These are phyloP conservation scores for Pittosporum tobira DNA, from an alignment of 129 eudicot genomes.

Conservation along the genomic window DNA sequence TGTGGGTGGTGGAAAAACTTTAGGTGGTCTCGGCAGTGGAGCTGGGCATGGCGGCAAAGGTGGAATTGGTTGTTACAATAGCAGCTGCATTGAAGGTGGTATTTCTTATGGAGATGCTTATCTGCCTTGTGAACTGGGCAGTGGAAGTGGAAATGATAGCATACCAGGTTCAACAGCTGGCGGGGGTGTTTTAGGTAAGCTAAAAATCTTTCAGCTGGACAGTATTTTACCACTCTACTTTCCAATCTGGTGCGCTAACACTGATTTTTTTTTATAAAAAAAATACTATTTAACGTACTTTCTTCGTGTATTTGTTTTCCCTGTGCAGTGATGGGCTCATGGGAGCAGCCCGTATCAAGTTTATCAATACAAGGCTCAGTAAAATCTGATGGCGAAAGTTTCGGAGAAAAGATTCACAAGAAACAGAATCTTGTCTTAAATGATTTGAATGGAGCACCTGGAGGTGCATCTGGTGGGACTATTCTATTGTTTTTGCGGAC, in stretches of 20 bases:
- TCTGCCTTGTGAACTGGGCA: constrained; percentile 92
- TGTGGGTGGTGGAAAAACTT: constrained; percentile 51
- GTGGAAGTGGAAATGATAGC: constrained; percentile 92
- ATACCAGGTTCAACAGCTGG: constrained; percentile 62
- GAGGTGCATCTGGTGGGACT: constrained; percentile 98
- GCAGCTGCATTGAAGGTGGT: constrained; percentile 65
- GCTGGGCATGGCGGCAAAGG: constrained; percentile 97
- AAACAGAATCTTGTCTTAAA: constrained; percentile 8
- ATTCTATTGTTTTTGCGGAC: constrained; percentile 59
- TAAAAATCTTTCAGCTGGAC: background rate
- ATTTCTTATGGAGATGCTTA: constrained; percentile 58
- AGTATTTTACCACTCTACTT: background rate
- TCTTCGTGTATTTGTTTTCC: background rate
- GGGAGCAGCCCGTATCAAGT: constrained; percentile 60
- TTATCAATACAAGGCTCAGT: constrained; percentile 65
- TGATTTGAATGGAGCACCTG: constrained; percentile 27
- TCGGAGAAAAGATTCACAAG: constrained; percentile 14
- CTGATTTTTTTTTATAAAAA: too few relatives aligned
- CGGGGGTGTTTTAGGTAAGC: constrained; percentile 83
- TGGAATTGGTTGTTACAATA: constrained; percentile 67
- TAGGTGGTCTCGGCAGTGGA: constrained; percentile 73
- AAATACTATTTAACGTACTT: background rate
- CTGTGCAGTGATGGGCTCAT: constrained; percentile 79
- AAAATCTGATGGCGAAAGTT: constrained; percentile 76
- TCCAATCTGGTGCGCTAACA: background rate